These are phyloP conservation scores for Fusarium piperis DNA, from an alignment of 2,329 filamentous ascomycete species.

Conservation along the genomic window DNA sequence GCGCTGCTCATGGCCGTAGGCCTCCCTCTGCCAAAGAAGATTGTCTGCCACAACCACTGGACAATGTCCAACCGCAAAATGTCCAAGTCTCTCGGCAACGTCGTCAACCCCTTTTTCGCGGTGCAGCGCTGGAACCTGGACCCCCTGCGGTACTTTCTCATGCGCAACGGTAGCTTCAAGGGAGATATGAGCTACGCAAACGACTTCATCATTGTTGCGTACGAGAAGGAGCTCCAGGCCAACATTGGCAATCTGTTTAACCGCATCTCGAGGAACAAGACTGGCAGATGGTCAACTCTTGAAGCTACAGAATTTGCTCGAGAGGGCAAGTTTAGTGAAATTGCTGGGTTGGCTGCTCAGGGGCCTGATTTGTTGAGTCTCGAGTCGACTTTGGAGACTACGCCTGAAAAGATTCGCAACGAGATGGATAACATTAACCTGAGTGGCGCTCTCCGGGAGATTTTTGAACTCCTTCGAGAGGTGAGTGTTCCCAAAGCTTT, in stretches of 20 bases:
- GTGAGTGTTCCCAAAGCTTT: constrained; percentile 51
- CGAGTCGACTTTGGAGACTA: constrained; percentile 37
- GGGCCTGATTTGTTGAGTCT: constrained; percentile 39
- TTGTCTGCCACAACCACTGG: constrained; percentile 95
- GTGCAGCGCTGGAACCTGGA: constrained; percentile 90
- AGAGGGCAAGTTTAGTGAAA: constrained; percentile 37
- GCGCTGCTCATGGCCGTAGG: constrained; percentile 91
- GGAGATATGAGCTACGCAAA: constrained; percentile 91
- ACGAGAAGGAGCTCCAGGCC: constrained; percentile 80
- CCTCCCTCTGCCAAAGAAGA: constrained; percentile 78
- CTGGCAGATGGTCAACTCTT: constrained; percentile 69
- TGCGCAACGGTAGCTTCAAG: constrained; percentile 78
- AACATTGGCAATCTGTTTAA: constrained; percentile 84
- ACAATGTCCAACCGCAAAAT: constrained; percentile 92
- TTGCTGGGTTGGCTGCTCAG: background rate
- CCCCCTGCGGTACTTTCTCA: constrained; percentile 87
- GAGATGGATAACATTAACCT: constrained; percentile 73
- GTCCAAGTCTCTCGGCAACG: constrained; percentile 95
- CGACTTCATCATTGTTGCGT: constrained; percentile 74
- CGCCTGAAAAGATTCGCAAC: constrained; percentile 50
- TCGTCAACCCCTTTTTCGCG: constrained; percentile 93
- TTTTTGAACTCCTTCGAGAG: constrained; percentile 70
- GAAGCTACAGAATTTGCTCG: constrained; percentile 59
- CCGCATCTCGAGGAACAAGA: constrained; percentile 73
- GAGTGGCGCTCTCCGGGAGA: constrained; percentile 69